Percentiles rank a stretch among this genome's conserved stretches.
Conservation (phyloP, 1,284 basidiomycete genomes). For the Xanthoconium separans region DNA sequence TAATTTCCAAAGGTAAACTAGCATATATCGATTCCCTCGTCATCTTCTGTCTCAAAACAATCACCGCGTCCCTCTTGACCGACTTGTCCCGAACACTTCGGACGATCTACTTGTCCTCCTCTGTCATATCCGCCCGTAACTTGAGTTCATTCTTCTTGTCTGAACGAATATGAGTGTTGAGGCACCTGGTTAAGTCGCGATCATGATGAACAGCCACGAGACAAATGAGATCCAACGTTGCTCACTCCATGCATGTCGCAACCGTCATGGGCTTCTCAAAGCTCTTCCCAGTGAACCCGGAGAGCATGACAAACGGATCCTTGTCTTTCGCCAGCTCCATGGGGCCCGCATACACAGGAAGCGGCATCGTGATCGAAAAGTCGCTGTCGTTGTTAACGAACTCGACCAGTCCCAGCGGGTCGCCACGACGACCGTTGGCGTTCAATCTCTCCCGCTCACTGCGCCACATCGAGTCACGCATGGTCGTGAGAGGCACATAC, state of each 20-base stretch:
- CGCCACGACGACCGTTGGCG: neutral
- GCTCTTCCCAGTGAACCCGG: neutral
- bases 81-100: conserved; percentile 2
- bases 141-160: conserved; percentile 26
- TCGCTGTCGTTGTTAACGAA: conserved; percentile 22
- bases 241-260: conserved; percentile 16
- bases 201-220: neutral
- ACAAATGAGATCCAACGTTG: neutral
- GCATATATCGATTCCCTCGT: conserved; percentile 16
- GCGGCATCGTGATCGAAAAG: conserved; percentile 12
- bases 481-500: conserved; percentile 11
- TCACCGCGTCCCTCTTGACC: no score
- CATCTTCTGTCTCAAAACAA: conserved; percentile 17
- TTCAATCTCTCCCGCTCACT: conserved; percentile 1
- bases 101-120: conserved; percentile 19
- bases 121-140: conserved; percentile 22
- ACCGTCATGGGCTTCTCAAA: conserved; percentile 12
- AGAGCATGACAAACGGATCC: conserved; percentile 10
- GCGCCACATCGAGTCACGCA: conserved; percentile 13
- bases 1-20: neutral
- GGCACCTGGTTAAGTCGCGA: conserved; percentile 10
- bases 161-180: conserved; percentile 24
- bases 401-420: conserved; percentile 18
- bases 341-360: conserved; percentile 1
- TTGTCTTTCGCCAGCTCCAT: conserved; percentile 3